Evolutionary conservation across 805 yeast genomes (phyloP).

Genomic region (Grigorovia jiainica): DNA sequence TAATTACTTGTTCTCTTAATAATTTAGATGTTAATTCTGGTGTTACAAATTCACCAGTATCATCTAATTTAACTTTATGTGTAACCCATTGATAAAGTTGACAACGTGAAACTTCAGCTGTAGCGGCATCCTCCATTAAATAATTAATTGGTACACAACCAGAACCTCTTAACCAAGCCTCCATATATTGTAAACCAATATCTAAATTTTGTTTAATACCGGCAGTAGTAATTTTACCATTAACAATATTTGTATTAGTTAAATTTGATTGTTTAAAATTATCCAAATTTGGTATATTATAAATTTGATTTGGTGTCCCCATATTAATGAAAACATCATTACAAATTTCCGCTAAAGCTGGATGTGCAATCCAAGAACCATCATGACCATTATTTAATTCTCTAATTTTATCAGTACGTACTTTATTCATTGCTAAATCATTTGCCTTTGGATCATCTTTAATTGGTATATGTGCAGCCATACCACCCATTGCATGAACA

Average conservation of each 20-base stretch:
- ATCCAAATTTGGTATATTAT: constrained; percentile 35
- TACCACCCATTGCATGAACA: constrained; percentile 84
- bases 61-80: constrained; percentile 51
- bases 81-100: constrained; percentile 80
- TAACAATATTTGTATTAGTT: constrained; percentile 53
- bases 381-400: constrained; percentile 76
- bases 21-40: constrained; percentile 48
- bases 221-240: constrained; percentile 53
- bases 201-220: constrained; percentile 66
- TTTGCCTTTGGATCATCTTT: constrained; percentile 59
- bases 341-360: constrained; percentile 68
- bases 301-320: constrained; percentile 77
- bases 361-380: constrained; percentile 87
- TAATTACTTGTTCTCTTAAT: constrained; percentile 52
- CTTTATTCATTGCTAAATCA: constrained; percentile 60
- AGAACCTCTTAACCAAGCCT: constrained; percentile 75
- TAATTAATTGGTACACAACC: constrained; percentile 83
- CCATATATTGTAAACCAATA: constrained; percentile 73
- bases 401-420: constrained; percentile 63
- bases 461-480: constrained; percentile 84
- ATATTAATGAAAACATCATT: constrained; percentile 63
- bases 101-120: constrained; percentile 79
- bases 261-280: constrained; percentile 36
- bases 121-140: constrained; percentile 85
- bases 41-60: constrained; percentile 48